A percentile compares a stretch with the other conserved stretches of the same genome.
Evolutionary conservation across 116 monocot genomes (phyloP).

Genomic region (Posidonia oceanica): DNA sequence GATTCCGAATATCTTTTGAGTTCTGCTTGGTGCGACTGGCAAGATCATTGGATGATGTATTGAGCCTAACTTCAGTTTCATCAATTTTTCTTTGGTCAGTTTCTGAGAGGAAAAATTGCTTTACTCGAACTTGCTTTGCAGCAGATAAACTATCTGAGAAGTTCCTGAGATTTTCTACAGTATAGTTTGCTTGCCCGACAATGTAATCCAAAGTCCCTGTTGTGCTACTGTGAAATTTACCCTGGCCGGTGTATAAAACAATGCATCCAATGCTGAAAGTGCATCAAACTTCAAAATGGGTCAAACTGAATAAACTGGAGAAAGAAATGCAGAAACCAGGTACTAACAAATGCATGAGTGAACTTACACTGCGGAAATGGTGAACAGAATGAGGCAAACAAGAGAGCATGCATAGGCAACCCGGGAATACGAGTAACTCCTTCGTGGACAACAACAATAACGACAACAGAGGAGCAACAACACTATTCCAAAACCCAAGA

Average conservation of each 20-base stretch:
- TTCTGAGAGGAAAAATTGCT: slow-evolving; percentile 34
- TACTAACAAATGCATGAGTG: background rate
- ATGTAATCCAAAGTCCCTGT: slow-evolving; percentile 51
- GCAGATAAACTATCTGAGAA: slow-evolving; percentile 51
- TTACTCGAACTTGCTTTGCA: slow-evolving; percentile 59
- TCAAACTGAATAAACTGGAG: background rate
- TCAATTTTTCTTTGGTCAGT: slow-evolving; percentile 50
- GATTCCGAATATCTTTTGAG: slow-evolving; percentile 36
- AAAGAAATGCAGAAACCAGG: background rate
- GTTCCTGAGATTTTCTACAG: slow-evolving; percentile 56
- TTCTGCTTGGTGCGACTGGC: slow-evolving; percentile 30
- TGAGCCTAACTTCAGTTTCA: slow-evolving; percentile 37
- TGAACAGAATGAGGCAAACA: slow-evolving; percentile 42
- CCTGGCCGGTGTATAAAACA: slow-evolving; percentile 62
- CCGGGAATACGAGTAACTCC: slow-evolving; percentile 51
- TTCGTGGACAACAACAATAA: slow-evolving; percentile 45
- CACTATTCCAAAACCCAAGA: slow-evolving; percentile 42
- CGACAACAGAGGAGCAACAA: slow-evolving; percentile 35
- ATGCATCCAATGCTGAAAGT: slow-evolving; percentile 52
- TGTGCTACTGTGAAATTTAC: slow-evolving; percentile 60
- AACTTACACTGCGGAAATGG: slow-evolving; percentile 44
- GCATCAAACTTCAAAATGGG: background rate
- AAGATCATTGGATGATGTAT: slow-evolving; percentile 42
- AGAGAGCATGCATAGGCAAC: slow-evolving; percentile 37
- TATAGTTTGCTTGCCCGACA: slow-evolving; percentile 36